phyloP scores from a whole-genome alignment of 768 basidiomycete genomes.

The Coprinopsis strossmayeri region DNA sequence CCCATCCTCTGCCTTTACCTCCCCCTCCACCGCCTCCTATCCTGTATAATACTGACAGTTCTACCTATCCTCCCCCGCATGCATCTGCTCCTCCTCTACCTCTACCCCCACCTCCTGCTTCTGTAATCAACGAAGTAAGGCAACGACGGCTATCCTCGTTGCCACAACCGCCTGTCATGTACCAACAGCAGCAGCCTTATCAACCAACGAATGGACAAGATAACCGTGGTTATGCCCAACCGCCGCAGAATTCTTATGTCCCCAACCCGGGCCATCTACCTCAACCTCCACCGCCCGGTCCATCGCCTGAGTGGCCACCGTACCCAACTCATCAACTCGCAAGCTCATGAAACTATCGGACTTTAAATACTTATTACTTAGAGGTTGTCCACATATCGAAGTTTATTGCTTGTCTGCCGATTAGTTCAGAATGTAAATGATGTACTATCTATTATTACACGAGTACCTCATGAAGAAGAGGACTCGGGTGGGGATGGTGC shows the following conservation, averaged over 20 bases:
- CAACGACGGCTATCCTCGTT: slow-evolving; percentile 28
- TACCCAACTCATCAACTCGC: neutral
- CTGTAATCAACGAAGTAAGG: slow-evolving; percentile 15
- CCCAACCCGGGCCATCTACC: slow-evolving; percentile 34
- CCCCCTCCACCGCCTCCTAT: slow-evolving; percentile 26
- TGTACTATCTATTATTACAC: too few species aligned
- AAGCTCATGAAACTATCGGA: too few species aligned
- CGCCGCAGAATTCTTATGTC: slow-evolving; percentile 11
- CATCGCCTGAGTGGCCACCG: slow-evolving; percentile 15
- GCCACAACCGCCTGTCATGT: slow-evolving; percentile 41
- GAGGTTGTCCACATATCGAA: too few species aligned
- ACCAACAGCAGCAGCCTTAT: slow-evolving; percentile 32
- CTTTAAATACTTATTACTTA: too few species aligned
- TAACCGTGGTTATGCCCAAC: slow-evolving; percentile 20
- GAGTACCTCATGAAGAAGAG: neutral
- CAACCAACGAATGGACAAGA: slow-evolving; percentile 27
- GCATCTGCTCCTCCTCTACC: slow-evolving; percentile 11
- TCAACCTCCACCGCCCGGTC: slow-evolving; percentile 15
- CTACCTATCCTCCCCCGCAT: slow-evolving; percentile 8
- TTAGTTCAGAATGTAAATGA: too few species aligned
- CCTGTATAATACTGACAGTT: slow-evolving; percentile 10
- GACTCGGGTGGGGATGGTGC: neutral
- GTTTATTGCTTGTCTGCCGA: too few species aligned
- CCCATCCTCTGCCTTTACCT: slow-evolving; percentile 15
- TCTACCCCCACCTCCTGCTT: slow-evolving; percentile 25